phyloP scores from a whole-genome alignment of 352 stramenopile genomes.

The Phytophthora megakarya region DNA sequence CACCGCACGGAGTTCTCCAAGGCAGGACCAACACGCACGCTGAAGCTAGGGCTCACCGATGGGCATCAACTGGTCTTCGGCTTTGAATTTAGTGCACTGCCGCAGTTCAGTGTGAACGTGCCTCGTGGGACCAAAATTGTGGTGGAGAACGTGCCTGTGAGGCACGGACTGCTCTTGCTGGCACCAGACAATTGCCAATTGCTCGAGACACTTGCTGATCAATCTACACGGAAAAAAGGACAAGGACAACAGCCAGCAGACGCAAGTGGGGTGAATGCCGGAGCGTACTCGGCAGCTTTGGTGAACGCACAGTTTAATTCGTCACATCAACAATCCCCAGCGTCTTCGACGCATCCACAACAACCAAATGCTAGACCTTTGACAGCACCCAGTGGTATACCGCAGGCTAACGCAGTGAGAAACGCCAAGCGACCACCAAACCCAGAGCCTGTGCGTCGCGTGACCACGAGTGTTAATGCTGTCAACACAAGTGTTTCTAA shows the following conservation, averaged over 20 bases:
- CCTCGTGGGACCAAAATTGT: conserved; percentile 70
- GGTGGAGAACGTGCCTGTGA: conserved; percentile 67
- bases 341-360: background rate
- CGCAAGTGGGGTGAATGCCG: conserved; percentile 30
- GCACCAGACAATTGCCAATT: conserved; percentile 71
- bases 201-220: conserved; percentile 48
- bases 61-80: conserved; percentile 74
- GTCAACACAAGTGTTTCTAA: background rate
- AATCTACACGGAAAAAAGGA: conserved; percentile 10
- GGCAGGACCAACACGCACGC: conserved; percentile 64
- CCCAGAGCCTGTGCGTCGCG: conserved; percentile 3
- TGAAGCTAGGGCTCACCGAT: conserved; percentile 86
- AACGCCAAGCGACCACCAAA: background rate
- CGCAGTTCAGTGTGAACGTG: conserved; percentile 57
- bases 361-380: background rate
- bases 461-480: conserved; percentile 2
- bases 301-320: conserved; percentile 50
- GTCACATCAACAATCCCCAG: conserved; percentile 22
- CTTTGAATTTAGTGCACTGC: conserved; percentile 72
- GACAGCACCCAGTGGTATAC: background rate
- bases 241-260: conserved; percentile 14
- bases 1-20: conserved; percentile 66
- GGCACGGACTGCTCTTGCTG: conserved; percentile 74
- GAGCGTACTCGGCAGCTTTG: conserved; percentile 65
- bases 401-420: conserved; percentile 1